Evolutionary conservation across 805 yeast species (phyloP), one percentile per base, ranked within the genome.

Genomic region (Metschnikowia chrysomelidarum): DNA sequence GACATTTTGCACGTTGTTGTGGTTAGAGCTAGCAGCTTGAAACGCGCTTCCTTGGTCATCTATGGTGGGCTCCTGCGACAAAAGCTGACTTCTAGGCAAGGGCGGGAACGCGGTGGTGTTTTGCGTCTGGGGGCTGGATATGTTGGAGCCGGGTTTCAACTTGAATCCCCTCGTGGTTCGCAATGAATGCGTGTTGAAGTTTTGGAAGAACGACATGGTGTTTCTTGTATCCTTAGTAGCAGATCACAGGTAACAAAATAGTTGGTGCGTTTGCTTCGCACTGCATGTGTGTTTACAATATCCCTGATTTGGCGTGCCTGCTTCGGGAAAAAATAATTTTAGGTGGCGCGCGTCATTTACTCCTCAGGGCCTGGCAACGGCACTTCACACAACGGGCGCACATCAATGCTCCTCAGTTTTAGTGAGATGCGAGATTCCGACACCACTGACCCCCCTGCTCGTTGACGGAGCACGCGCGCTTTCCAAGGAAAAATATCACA

Each of bases 81-180:
- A 38, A 13, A 42, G 40, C 29, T 40, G 43, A n/a, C 29, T 27
- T 12, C 15, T 32, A 12, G 58, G 56, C 11, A 51, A 43, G 6
- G 51, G 40, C 2, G 71, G 70, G 28, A 66, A 54, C 3, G 57
- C 60, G 27, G 51, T 56, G 16, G 67, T 54, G 20, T 57, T 44
- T 10, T 24, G 21, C 5, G 67, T 67, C 31, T 62, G 64, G 2
- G 71, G 71, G 25, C 59, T 55, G 7, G 71, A 60, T 18, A 63
- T 62, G 13, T 69, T 69, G 3, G 69, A 58, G 2, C 59, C 45
- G 32, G 56, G 64, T 41, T 67, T 67, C 40, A 67, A 50, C 44
- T 66, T 67, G 49, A 67, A 67, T 10, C 72, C 72, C 33, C 72
- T 51, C 4, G 72, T 65, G 7, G 71, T 51, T 29, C 66, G 55